Conservation (phyloP, 2,329 filamentous ascomycete species). For the Cladosporium sp. region DNA sequence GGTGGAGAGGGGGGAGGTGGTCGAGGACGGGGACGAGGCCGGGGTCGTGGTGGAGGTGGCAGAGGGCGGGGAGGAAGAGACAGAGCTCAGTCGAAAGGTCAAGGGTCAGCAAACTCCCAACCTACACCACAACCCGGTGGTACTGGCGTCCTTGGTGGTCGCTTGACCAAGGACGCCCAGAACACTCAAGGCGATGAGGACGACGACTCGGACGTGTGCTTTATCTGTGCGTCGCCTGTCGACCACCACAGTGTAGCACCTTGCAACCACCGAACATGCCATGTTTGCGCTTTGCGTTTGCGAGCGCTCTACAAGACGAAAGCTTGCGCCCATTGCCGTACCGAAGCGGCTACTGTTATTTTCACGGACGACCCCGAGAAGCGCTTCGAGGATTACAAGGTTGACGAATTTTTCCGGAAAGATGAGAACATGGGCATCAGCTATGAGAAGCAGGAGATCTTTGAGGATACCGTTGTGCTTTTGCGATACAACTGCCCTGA, state of each 20-base stretch:
- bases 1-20: constrained; percentile 22
- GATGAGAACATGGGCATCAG: constrained; percentile 89
- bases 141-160: constrained; percentile 47
- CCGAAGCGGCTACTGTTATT: constrained; percentile 76
- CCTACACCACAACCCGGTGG: constrained; percentile 43
- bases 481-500: constrained; percentile 96
- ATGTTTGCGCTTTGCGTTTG: constrained; percentile 90
- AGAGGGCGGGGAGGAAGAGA: constrained; percentile 42
- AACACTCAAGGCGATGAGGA: constrained; percentile 36
- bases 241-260: constrained; percentile 86
- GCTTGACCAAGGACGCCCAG: constrained; percentile 52
- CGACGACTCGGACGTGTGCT: constrained; percentile 75
- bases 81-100: constrained; percentile 34
- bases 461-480: constrained; percentile 84
- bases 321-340: constrained; percentile 93
- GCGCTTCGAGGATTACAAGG: constrained; percentile 79
- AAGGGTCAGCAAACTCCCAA: constrained; percentile 30
- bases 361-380: constrained; percentile 86
- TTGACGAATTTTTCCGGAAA: constrained; percentile 70
- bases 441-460: constrained; percentile 85
- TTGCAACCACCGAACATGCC: constrained; percentile 95
- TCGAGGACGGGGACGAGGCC: constrained; percentile 29
- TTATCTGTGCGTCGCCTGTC: constrained; percentile 92
- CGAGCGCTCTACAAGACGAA: constrained; percentile 94
- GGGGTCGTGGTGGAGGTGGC: constrained; percentile 33